Conservation (phyloP, 2,329 filamentous ascomycete genomes). For the Phyllosticta citribraziliensis region DNA sequence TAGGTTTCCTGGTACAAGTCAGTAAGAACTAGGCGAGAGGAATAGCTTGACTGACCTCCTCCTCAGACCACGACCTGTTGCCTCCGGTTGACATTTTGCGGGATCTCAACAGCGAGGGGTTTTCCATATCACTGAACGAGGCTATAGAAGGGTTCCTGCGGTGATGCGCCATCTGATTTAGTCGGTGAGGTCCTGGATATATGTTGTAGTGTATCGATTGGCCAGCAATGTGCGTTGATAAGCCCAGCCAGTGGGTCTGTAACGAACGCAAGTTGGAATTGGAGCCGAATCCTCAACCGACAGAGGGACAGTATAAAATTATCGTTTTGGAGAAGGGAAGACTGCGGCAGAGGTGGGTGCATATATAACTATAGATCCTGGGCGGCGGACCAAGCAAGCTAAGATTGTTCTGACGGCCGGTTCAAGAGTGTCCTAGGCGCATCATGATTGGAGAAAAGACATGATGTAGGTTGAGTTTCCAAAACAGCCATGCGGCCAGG, state of each 20-base stretch:
- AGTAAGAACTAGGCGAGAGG: constrained; percentile 10
- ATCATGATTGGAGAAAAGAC: constrained; percentile 31
- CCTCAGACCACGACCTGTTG: constrained; percentile 74
- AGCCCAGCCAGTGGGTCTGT: constrained; percentile 46
- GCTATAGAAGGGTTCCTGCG: constrained; percentile 30
- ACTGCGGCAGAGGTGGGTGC: neutral
- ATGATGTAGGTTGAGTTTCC: constrained; percentile 33
- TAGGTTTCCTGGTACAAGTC: constrained; percentile 59
- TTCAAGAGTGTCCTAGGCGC: constrained; percentile 11
- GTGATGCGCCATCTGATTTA: constrained; percentile 13
- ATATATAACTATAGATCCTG: constrained; percentile 20
- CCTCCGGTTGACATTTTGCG: constrained; percentile 51
- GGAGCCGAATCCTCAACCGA: neutral
- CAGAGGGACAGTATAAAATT: constrained; percentile 4
- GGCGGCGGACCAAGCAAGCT: constrained; percentile 18
- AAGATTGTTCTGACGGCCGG: constrained; percentile 22
- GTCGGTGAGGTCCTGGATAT: constrained; percentile 12
- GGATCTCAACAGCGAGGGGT: constrained; percentile 43
- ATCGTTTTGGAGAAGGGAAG: constrained; percentile 28
- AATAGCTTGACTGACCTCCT: constrained; percentile 52
- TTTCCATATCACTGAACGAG: constrained; percentile 28
- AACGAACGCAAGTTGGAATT: constrained; percentile 29
- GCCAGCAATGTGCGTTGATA: constrained; percentile 37
- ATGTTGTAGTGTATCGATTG: constrained; percentile 23
- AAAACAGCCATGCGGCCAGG: constrained; percentile 27